A percentile compares a stretch with the other conserved stretches of the same genome.
Evolutionary conservation across 1,284 basidiomycete genomes (phyloP).

Genomic region (Filobasidium uniguttulatum): DNA sequence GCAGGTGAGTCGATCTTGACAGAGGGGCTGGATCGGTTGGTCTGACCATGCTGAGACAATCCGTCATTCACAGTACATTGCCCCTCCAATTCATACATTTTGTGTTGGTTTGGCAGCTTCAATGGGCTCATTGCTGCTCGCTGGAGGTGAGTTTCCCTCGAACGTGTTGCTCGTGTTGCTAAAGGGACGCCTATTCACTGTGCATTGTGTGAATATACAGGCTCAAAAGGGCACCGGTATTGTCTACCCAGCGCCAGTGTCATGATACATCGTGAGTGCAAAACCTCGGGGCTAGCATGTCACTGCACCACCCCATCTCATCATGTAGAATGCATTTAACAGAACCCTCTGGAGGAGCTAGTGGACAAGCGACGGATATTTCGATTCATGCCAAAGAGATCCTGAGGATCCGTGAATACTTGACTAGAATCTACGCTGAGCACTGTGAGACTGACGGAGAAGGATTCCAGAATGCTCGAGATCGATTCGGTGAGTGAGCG

Average conservation of each 20-base stretch:
- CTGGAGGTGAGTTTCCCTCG: conserved; percentile 46
- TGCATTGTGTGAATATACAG: conserved; percentile 25
- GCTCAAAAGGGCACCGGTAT: conserved; percentile 71
- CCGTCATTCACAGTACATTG: conserved; percentile 53
- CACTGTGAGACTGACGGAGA: conserved; percentile 55
- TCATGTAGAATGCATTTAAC: conserved; percentile 2
- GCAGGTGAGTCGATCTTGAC: conserved; percentile 15
- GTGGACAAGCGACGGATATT: conserved; percentile 84
- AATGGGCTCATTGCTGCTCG: conserved; percentile 80
- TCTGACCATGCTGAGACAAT: too few relatives aligned
- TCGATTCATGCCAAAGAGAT: conserved; percentile 90
- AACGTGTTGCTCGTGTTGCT: conserved; percentile 6
- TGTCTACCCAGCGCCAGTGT: conserved; percentile 81
- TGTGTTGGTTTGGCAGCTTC: conserved; percentile 83
- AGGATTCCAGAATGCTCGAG: conserved; percentile 47
- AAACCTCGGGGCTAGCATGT: background rate
- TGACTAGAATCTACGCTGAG: conserved; percentile 62
- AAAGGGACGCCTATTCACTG: background rate
- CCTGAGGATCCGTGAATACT: conserved; percentile 60
- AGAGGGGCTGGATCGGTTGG: too few relatives aligned
- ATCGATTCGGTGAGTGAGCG: conserved; percentile 63
- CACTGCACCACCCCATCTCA: background rate
- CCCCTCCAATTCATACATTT: conserved; percentile 84
- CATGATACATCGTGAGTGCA: conserved; percentile 85
- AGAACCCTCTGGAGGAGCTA: conserved; percentile 90